A percentile compares a stretch with the other conserved stretches of the same genome.
phyloP scores from a whole-genome alignment of 345 rosid species.

The Diplotaxis tenuifolia region DNA sequence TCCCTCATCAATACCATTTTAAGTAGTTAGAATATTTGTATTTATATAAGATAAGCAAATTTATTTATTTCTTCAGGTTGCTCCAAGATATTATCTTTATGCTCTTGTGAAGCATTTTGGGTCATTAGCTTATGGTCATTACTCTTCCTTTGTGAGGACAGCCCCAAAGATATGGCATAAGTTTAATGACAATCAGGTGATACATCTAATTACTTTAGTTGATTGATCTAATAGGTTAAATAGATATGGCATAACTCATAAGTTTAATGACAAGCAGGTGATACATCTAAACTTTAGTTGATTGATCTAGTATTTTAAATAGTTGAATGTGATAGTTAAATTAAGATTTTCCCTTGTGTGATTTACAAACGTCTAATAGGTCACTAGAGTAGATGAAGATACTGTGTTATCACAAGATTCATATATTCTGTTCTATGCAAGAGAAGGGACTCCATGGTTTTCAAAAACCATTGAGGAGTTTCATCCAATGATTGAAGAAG shows the following conservation, averaged over 20 bases:
- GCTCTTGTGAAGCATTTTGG: conserved; percentile 82
- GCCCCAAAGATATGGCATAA: conserved; percentile 69
- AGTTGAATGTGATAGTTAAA: not conserved
- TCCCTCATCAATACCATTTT: not conserved
- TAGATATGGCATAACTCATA: conserved; percentile 60
- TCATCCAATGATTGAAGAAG: conserved; percentile 22
- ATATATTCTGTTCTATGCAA: conserved; percentile 78
- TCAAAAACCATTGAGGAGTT: conserved; percentile 48
- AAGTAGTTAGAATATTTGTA: not conserved
- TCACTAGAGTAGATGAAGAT: conserved; percentile 48
- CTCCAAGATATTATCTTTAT: conserved; percentile 60
- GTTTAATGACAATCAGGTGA: conserved; percentile 68
- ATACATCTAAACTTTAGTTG: conserved; percentile 1
- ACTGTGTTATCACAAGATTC: conserved; percentile 63
- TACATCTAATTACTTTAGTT: not conserved
- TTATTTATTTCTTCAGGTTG: conserved; percentile 37
- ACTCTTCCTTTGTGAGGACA: conserved; percentile 62
- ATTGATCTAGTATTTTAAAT: not conserved
- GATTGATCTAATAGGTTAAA: not conserved
- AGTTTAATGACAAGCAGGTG: conserved; percentile 69
- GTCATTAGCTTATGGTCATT: conserved; percentile 64
- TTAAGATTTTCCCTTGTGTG: conserved; percentile 1
- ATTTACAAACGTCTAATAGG: conserved; percentile 45
- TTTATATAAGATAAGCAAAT: not conserved
- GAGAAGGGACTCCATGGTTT: conserved; percentile 74